Conservation (phyloP, 2,329 filamentous ascomycete genomes). For the Aureobasidium sp. region DNA sequence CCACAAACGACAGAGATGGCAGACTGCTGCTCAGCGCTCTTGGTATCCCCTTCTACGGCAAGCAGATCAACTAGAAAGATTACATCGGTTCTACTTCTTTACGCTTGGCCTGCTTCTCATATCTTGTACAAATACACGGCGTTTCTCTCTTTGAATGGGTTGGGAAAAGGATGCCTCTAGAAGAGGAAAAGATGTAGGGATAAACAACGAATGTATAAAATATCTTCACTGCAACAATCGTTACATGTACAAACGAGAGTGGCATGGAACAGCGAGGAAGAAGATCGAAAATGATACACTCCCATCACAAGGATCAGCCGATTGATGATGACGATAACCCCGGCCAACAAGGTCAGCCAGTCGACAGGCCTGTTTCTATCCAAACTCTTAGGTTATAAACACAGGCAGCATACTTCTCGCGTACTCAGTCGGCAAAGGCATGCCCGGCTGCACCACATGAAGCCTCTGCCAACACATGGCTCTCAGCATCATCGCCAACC, state of each 20-base stretch:
- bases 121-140: not conserved
- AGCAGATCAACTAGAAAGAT: slow-evolving; percentile 47
- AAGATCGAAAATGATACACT: not conserved
- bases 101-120: not conserved
- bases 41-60: slow-evolving; percentile 77
- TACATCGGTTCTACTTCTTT: not conserved
- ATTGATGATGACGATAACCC: no score
- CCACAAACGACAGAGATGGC: slow-evolving; percentile 77
- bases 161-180: not conserved
- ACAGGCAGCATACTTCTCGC: slow-evolving; percentile 10
- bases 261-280: not conserved
- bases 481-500: slow-evolving; percentile 12
- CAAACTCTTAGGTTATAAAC: slow-evolving; percentile 4
- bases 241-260: not conserved
- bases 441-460: slow-evolving; percentile 8
- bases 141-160: not conserved
- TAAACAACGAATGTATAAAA: not conserved
- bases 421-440: slow-evolving; percentile 1
- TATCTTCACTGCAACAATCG: not conserved
- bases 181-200: not conserved
- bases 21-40: slow-evolving; percentile 65
- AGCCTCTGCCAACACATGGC: slow-evolving; percentile 15
- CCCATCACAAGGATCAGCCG: not conserved
- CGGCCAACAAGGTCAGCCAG: no score
- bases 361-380: not conserved